Evolutionary conservation across 176 grass and related monocot species (phyloP).

Genomic region (Puya raimondii): DNA sequence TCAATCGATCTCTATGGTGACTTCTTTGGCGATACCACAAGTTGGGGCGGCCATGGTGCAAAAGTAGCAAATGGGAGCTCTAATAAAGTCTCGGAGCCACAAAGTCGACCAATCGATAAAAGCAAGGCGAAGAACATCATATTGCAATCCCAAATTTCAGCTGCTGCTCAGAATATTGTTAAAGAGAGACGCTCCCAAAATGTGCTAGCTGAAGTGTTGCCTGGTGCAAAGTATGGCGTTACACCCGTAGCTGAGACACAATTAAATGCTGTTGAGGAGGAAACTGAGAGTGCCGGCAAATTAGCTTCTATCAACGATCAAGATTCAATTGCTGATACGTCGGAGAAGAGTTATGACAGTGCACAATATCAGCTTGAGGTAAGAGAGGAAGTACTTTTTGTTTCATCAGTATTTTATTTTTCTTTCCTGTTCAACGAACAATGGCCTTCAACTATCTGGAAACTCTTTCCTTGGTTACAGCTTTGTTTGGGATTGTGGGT

Average conservation of each 20-base stretch:
- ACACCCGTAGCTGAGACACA: slow-evolving; percentile 23
- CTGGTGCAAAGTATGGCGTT: slow-evolving; percentile 32
- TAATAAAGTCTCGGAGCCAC: slow-evolving; percentile 36
- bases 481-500: too few relatives aligned
- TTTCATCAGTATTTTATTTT: neutral
- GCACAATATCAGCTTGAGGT: slow-evolving; percentile 42
- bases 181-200: slow-evolving; percentile 22
- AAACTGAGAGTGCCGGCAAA: slow-evolving; percentile 58
- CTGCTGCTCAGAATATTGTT: slow-evolving; percentile 27
- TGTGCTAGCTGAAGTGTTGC: slow-evolving; percentile 22
- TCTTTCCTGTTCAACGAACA: neutral
- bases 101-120: slow-evolving; percentile 31
- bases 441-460: too few relatives aligned
- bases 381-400: slow-evolving; percentile 20
- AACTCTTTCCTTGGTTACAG: too few relatives aligned
- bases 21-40: slow-evolving; percentile 49
- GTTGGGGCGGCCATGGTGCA: slow-evolving; percentile 42
- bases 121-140: slow-evolving; percentile 39
- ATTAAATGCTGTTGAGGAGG: slow-evolving; percentile 55
- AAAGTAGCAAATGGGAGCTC: slow-evolving; percentile 30
- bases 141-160: slow-evolving; percentile 36
- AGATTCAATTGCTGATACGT: slow-evolving; percentile 34
- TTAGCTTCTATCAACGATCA: slow-evolving; percentile 38
- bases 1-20: slow-evolving; percentile 74
- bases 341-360: slow-evolving; percentile 39